These are phyloP conservation scores for Cucurbita ficifolia DNA, from an alignment of 306 rosid species.

Conservation along the genomic window DNA sequence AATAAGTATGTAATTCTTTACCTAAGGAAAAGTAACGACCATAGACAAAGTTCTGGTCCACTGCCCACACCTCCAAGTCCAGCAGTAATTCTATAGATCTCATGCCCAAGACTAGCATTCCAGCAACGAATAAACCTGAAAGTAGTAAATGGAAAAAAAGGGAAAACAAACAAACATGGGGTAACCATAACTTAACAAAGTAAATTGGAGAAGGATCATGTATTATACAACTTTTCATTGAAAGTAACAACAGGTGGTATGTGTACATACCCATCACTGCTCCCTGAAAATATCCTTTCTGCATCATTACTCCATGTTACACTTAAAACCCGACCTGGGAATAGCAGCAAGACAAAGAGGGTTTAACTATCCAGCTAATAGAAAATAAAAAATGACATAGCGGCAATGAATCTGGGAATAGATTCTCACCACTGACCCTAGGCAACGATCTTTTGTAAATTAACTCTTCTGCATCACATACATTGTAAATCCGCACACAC, in stretches of 20 bases:
- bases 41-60: conserved; percentile 61
- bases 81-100: conserved; percentile 72
- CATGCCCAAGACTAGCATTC: conserved; percentile 48
- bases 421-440: conserved; percentile 70
- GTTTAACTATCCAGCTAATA: neutral
- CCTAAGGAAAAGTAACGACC: conserved; percentile 84
- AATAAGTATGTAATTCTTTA: conserved; percentile 12
- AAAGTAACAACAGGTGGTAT: neutral
- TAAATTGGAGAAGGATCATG: neutral
- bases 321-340: conserved; percentile 66
- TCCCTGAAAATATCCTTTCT: conserved; percentile 62
- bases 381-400: neutral
- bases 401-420: conserved; percentile 2
- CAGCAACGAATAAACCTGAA: conserved; percentile 68
- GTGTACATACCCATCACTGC: conserved; percentile 75
- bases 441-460: conserved; percentile 50
- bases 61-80: conserved; percentile 75
- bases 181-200: neutral
- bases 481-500: conserved; percentile 44
- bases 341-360: conserved; percentile 4
- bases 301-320: conserved; percentile 82
- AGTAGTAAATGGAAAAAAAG: neutral
- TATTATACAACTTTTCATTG: neutral
- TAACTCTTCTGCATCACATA: conserved; percentile 46
- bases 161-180: neutral